Base-by-base conservation (phyloP, 1,284 basidiomycete genomes). In the Exobasidium rhododendri region DNA sequence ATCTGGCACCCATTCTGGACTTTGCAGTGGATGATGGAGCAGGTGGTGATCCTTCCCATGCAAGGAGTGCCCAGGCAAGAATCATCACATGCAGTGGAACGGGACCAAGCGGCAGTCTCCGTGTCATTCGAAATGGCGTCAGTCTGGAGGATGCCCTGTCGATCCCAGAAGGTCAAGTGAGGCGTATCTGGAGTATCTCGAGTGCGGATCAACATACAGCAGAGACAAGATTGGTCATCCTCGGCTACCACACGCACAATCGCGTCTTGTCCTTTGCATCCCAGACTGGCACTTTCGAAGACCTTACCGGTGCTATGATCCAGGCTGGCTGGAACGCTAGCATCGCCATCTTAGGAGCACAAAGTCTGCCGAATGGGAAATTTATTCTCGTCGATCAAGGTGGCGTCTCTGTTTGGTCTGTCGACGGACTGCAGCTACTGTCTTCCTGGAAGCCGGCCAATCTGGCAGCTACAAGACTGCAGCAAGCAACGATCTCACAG, bases 61-160 rank as follows among this genome's bases (percentile, higher is more conserved):
- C 30, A 51, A 54, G 59, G 44, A 58, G 62, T n/a, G 58, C 66
- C 6, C 74, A 90, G 87, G 85, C 85, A 13, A 87, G 93, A 75
- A 85, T 97, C 51, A 86, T 97, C 2, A 90, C 92, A 0, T 92
- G 91, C 67, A 94, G 92, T 1, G 94, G 94, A 1, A 89, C 88
- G 0, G 85, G 85, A 20, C 91, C 87, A 64, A 86, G 87, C 0
- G 93, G 94, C 5, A 88, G 89, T 10, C 77, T 98, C 7, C 87
- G 91, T 43, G 81, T 94, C 28, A 85, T 97, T 7, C 84, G 91
- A 62, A 92, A 88, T 65, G 94, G 94, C 2, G 92, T 91, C 0
- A 89, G 91, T 59, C 86, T 94, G 71, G 84, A 87, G 57, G 87
- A 89, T 67, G 69, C 86, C 4, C 63, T 64, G 4, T n/a, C 28